Evolutionary conservation across 1,139 yeast genomes (phyloP).

Genomic region (Candida pseudoviswanathii): DNA sequence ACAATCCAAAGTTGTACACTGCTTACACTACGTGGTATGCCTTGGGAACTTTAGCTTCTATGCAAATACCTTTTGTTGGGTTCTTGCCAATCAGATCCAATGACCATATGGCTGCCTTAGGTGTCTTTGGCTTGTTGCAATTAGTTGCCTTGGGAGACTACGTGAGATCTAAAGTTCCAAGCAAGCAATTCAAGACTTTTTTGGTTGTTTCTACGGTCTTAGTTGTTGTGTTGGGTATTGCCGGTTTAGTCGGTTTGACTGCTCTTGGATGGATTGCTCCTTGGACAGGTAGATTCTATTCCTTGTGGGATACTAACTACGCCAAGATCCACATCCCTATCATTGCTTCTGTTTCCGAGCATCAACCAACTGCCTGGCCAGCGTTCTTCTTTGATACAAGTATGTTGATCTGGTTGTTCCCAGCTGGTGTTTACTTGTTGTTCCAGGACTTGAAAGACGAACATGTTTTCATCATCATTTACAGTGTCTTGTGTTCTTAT

Average conservation of each 20-base stretch:
- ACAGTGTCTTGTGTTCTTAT: slow-evolving; percentile 89
- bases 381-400: slow-evolving; percentile 94
- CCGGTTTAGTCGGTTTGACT: slow-evolving; percentile 77
- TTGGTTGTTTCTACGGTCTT: slow-evolving; percentile 61
- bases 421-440: slow-evolving; percentile 90
- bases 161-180: slow-evolving; percentile 71
- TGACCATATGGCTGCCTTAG: slow-evolving; percentile 98
- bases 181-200: slow-evolving; percentile 74
- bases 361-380: slow-evolving; percentile 99
- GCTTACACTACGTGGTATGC: slow-evolving; percentile 98
- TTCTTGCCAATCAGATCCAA: slow-evolving; percentile 95
- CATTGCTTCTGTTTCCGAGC: slow-evolving; percentile 98
- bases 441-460: slow-evolving; percentile 90
- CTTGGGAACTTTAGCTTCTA: slow-evolving; percentile 92
- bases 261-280: slow-evolving; percentile 96
- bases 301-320: slow-evolving; percentile 96
- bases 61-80: slow-evolving; percentile 99
- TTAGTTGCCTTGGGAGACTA: slow-evolving; percentile 86
- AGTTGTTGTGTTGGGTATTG: slow-evolving; percentile 63
- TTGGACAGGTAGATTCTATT: slow-evolving; percentile 99
- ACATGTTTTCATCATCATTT: slow-evolving; percentile 89
- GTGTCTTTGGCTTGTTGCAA: slow-evolving; percentile 94
- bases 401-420: slow-evolving; percentile 96
- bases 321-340: slow-evolving; percentile 98
- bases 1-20: slow-evolving; percentile 77